Evolutionary conservation across 116 monocot genomes (phyloP).

Genomic region (Phalaenopsis hybrid): DNA sequence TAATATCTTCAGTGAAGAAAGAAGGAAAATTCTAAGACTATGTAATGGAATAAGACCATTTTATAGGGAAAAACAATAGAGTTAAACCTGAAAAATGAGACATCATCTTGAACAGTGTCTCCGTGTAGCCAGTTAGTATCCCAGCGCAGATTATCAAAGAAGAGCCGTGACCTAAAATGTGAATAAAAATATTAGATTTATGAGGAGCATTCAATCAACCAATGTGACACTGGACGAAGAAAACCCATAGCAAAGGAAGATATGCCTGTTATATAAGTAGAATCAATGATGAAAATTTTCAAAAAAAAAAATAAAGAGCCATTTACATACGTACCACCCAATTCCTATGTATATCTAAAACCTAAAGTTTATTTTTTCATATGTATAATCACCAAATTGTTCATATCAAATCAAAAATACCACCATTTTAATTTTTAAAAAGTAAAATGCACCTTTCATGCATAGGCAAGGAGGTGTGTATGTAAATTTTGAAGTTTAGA

Average conservation of each 20-base stretch:
- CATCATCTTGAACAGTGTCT: conserved; percentile 85
- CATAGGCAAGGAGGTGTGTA: no score
- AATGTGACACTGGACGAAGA: neutral
- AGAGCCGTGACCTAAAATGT: conserved; percentile 78
- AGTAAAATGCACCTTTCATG: no score
- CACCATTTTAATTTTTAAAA: no score
- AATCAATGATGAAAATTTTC: neutral
- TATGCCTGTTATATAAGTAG: neutral
- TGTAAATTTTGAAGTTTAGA: no score
- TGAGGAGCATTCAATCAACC: neutral
- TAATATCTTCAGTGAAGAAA: neutral
- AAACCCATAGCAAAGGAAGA: neutral
- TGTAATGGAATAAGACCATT: neutral
- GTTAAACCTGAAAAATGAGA: conserved; percentile 73
- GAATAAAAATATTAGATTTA: conserved; percentile 1
- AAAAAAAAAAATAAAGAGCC: neutral
- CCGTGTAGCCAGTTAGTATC: conserved; percentile 94
- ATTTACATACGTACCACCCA: no score
- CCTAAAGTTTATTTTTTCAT: no score
- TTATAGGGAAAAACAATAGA: neutral
- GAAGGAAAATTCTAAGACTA: neutral
- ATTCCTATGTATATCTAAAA: no score
- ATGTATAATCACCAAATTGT: no score
- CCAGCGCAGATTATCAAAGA: conserved; percentile 90
- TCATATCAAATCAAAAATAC: no score